phyloP scores from a whole-genome alignment of 2,329 filamentous ascomycete genomes.

The Endothia cerciana region DNA sequence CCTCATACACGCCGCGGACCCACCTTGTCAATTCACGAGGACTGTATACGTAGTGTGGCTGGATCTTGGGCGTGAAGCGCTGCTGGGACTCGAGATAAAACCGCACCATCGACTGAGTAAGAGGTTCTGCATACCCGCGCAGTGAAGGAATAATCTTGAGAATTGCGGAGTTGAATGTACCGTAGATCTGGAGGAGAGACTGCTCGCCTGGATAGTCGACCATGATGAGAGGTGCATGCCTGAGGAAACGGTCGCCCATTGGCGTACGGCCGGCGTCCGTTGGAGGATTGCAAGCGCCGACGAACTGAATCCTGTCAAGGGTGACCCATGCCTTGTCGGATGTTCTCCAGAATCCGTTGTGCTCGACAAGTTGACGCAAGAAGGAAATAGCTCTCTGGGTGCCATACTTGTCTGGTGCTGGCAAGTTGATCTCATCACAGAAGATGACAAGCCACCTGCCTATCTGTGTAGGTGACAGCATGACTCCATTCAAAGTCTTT shows the following conservation, averaged over 20 bases:
- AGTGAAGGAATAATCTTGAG: constrained; percentile 95
- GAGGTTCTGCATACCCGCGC: constrained; percentile 90
- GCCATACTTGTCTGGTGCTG: constrained; percentile 94
- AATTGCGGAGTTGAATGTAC: constrained; percentile 94
- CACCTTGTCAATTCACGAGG: constrained; percentile 97
- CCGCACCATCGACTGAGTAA: constrained; percentile 97
- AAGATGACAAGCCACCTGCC: constrained; percentile 98
- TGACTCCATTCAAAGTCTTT: constrained; percentile 95
- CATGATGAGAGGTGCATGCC: constrained; percentile 98
- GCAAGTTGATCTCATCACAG: constrained; percentile 99
- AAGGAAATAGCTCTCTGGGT: constrained; percentile 98
- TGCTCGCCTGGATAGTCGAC: constrained; percentile 97
- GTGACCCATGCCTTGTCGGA: constrained; percentile 98
- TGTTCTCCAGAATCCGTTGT: constrained; percentile 98
- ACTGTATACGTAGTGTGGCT: constrained; percentile 99
- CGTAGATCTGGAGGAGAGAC: constrained; percentile 95
- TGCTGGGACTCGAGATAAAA: constrained; percentile 95
- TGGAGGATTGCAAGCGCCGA: constrained; percentile 97
- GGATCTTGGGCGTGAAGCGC: constrained; percentile 92
- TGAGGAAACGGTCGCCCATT: constrained; percentile 88
- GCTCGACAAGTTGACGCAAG: constrained; percentile 94
- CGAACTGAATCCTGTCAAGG: constrained; percentile 96
- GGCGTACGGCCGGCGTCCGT: constrained; percentile 96
- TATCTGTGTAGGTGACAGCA: constrained; percentile 94
- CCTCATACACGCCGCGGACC: constrained; percentile 97